Evolutionary conservation across 805 yeast species (phyloP), one percentile per base, ranked within the genome.

Genomic region (Candida krabiensis): DNA sequence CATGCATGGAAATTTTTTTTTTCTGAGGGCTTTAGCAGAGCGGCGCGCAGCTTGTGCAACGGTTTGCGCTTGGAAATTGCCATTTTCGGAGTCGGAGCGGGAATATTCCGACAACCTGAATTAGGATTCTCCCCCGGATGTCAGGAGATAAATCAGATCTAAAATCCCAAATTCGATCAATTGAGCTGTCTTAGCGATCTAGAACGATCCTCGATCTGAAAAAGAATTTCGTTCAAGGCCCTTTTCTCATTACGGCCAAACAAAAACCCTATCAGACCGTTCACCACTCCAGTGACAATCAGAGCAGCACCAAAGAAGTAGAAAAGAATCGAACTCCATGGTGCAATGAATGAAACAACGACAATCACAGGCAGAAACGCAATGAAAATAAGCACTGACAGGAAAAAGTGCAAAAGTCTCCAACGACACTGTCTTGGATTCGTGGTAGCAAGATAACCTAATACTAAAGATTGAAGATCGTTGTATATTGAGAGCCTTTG

Each of bases 241-340:
- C 98, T 68, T 35, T 67, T 58, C 56, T 93, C 99, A n/a, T 78
- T 71, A 23, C 88, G 69, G 0, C 95, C 95, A 56, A 90, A 91
- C 21, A 88, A 55, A 40, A 71, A 74, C 28, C 91, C 90, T 30
- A 93, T 84, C 38, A 86, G 54, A 0, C 96, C 96, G 55, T 88
- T 81, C 1, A 84, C 58, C 0, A 75, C 64, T 0, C 96, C 97
- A 0, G 90, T 71, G 3, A 79, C 70, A 0, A 80, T 71, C 3
- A 88, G 58, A 0, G 79, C 47, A 0, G 77, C 67, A 2, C 85
- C 73, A 4, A 71, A 69, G 2, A 86, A 45, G 13, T 79, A 69
- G 58, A 88, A 73, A 5, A 88, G 56, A n/a, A 87, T 77, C 0
- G 87, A 75, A 1, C 80, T 69, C 82, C 87, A 86, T 12, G 76